Evolutionary conservation across 1,284 basidiomycete genomes (phyloP).

Genomic region (Agroathelia rolfsii): DNA sequence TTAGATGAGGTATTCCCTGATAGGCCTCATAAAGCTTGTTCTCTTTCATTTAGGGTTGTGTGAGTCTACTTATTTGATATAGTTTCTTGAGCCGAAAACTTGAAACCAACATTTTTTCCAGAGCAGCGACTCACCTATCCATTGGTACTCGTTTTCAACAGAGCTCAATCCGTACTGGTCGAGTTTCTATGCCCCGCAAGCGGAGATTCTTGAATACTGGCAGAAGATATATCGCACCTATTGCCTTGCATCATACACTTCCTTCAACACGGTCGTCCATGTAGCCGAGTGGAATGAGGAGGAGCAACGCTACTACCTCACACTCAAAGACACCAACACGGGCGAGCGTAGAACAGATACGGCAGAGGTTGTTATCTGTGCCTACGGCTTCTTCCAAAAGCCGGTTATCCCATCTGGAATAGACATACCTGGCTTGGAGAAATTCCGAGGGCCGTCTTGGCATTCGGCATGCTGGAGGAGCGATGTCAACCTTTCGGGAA

Average conservation of each 20-base stretch:
- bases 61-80: too few species aligned
- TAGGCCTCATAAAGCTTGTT: too few species aligned
- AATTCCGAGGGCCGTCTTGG: constrained; percentile 23
- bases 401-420: background rate
- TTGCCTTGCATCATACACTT: constrained; percentile 14
- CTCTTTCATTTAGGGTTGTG: too few species aligned
- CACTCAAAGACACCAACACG: constrained; percentile 12
- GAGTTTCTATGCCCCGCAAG: constrained; percentile 18
- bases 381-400: constrained; percentile 8
- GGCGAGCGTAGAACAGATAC: constrained; percentile 1
- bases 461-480: constrained; percentile 27
- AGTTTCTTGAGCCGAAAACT: too few species aligned
- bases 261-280: constrained; percentile 18
- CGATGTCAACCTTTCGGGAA: constrained; percentile 20
- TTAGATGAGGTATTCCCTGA: too few species aligned
- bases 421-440: constrained; percentile 19
- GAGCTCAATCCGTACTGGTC: constrained; percentile 28
- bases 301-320: constrained; percentile 11
- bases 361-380: constrained; percentile 14
- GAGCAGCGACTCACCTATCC: constrained; percentile 15
- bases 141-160: constrained; percentile 28
- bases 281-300: constrained; percentile 17
- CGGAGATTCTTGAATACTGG: constrained; percentile 28
- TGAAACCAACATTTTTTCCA: too few species aligned
- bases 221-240: constrained; percentile 21